phyloP scores from a whole-genome alignment of 2,329 filamentous ascomycete genomes.

The Aspergillus latus region DNA sequence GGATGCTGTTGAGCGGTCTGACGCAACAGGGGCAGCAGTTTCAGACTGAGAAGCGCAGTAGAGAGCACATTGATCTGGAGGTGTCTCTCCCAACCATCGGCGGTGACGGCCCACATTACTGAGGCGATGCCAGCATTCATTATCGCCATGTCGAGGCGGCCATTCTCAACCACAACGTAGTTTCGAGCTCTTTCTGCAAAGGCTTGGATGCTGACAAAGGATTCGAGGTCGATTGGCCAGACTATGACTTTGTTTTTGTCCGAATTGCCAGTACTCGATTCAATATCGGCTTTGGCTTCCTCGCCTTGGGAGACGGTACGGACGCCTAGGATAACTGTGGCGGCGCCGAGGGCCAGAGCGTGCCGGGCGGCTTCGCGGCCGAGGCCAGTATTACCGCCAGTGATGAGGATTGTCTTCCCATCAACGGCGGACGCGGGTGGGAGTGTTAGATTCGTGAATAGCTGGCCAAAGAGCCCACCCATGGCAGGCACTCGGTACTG shows the following conservation, averaged over 20 bases:
- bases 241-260: slow-evolving; percentile 46
- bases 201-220: slow-evolving; percentile 40
- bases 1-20: slow-evolving; percentile 11
- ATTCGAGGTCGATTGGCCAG: slow-evolving; percentile 48
- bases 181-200: slow-evolving; percentile 36
- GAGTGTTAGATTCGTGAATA: too few species aligned
- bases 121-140: slow-evolving; percentile 41
- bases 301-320: not conserved
- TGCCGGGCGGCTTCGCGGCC: not conserved
- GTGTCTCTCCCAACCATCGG: slow-evolving; percentile 24
- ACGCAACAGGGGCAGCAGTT: slow-evolving; percentile 21
- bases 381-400: not conserved
- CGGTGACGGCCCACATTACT: slow-evolving; percentile 12
- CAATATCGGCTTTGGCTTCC: not conserved
- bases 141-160: slow-evolving; percentile 37
- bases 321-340: not conserved
- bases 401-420: not conserved
- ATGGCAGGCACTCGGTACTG: too few species aligned
- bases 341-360: slow-evolving; percentile 15
- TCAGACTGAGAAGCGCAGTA: slow-evolving; percentile 24
- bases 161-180: slow-evolving; percentile 27
- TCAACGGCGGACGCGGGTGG: not conserved
- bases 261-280: too few species aligned
- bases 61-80: slow-evolving; percentile 30
- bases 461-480: too few species aligned